Conservation (phyloP, 768 basidiomycete species). For the Tremella yokohamensis region DNA sequence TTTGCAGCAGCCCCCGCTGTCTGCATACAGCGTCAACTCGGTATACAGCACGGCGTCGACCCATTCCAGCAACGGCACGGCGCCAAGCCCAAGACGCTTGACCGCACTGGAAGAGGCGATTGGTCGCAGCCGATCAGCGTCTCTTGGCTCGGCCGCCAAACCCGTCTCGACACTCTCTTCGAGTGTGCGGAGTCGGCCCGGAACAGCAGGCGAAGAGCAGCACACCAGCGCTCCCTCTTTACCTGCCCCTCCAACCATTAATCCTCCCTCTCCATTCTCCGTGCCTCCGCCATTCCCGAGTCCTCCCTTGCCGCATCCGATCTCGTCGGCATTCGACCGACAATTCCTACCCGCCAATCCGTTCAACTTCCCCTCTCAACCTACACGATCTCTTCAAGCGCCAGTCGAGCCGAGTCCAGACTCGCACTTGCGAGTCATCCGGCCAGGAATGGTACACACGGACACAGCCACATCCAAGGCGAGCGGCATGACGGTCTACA, state of each 20-base stretch:
- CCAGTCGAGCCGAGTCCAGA: background rate
- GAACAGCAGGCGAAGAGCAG: too few species aligned
- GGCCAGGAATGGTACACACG: constrained; percentile 18
- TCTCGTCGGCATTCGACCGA: background rate
- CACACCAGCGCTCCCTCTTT: background rate
- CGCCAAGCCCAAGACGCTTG: constrained; percentile 13
- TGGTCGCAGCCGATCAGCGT: constrained; percentile 33
- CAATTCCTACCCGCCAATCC: too few species aligned
- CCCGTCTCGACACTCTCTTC: constrained; percentile 8
- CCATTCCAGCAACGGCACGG: background rate
- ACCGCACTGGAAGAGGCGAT: constrained; percentile 43
- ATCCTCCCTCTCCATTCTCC: background rate
- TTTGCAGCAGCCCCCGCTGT: background rate
- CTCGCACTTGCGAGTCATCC: constrained; percentile 1
- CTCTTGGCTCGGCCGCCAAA: constrained; percentile 16
- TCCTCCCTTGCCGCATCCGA: background rate
- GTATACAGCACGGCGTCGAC: constrained; percentile 1
- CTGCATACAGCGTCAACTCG: constrained; percentile 1
- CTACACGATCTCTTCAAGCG: too few species aligned
- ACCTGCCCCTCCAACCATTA: background rate
- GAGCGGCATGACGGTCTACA: constrained; percentile 26
- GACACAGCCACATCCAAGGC: constrained; percentile 19
- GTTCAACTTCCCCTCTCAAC: too few species aligned
- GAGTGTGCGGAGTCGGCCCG: background rate
- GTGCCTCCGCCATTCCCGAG: background rate